A percentile compares a stretch with the other conserved stretches of the same genome.
Evolutionary conservation across 2,329 filamentous ascomycete species (phyloP).

Genomic region (Cercospora sp.): DNA sequence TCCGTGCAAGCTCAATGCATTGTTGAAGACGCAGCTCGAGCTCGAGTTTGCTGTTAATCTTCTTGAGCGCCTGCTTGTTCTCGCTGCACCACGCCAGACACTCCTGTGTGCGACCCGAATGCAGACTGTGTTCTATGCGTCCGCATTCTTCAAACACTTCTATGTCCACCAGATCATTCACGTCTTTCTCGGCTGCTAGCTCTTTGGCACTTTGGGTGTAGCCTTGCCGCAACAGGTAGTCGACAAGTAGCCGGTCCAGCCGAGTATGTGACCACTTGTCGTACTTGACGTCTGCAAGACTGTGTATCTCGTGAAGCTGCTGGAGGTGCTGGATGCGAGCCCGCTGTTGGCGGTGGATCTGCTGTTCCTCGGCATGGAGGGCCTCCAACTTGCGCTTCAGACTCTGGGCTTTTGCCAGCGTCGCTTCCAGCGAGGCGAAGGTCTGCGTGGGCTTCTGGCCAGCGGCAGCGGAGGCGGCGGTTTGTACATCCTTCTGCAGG

Average conservation of each 20-base stretch:
- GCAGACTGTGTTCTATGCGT: slow-evolving; percentile 71
- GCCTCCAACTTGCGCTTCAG: slow-evolving; percentile 82
- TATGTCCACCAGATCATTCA: slow-evolving; percentile 81
- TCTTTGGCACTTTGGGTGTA: slow-evolving; percentile 75
- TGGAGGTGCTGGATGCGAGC: slow-evolving; percentile 79
- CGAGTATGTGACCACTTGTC: slow-evolving; percentile 83
- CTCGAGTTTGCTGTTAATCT: slow-evolving; percentile 84
- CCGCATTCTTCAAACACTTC: slow-evolving; percentile 83
- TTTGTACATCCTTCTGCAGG: slow-evolving; percentile 59
- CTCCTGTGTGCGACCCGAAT: slow-evolving; percentile 67
- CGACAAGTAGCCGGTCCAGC: slow-evolving; percentile 82
- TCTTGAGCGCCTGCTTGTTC: slow-evolving; percentile 88
- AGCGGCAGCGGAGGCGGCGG: slow-evolving; percentile 58
- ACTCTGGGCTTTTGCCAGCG: slow-evolving; percentile 80
- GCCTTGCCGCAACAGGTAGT: slow-evolving; percentile 83
- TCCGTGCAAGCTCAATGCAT: slow-evolving; percentile 85
- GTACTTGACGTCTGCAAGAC: slow-evolving; percentile 87
- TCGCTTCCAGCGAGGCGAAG: slow-evolving; percentile 77
- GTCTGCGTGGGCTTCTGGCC: slow-evolving; percentile 60
- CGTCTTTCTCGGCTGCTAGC: slow-evolving; percentile 71
- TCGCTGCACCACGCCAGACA: slow-evolving; percentile 89
- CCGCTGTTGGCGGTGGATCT: slow-evolving; percentile 71
- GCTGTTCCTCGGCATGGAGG: slow-evolving; percentile 75
- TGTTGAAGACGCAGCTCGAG: slow-evolving; percentile 93
- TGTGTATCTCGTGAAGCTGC: slow-evolving; percentile 75